Base-by-base conservation (phyloP, 164 flowering plant species). In the Umbilicus rupestris region DNA sequence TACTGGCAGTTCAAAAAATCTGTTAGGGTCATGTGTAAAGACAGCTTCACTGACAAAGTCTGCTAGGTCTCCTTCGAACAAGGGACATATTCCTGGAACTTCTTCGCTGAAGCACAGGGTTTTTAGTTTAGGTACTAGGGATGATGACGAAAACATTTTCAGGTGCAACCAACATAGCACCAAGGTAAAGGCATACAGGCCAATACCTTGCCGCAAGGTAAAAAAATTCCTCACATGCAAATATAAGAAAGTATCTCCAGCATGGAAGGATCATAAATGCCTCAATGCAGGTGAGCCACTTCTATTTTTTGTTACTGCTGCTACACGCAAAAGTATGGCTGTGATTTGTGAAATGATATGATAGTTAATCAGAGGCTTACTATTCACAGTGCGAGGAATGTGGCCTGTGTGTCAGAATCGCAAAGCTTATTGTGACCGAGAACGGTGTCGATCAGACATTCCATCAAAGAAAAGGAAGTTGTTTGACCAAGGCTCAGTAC, bases 201-300 rank as follows among this genome's bases (percentile, higher is more conserved):
- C 65, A 68, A 50, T 74, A 58, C 58, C 73, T 29, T 77, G 73
- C 45, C 70, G 78, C 63, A 77, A 79, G 73, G 73, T 77, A 24
- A 77, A 77, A 72, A 81, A 79, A 37, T 69, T 77, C 66, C 74
- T 81, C 63, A 69, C 77, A 22, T 77, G 78, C 65, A 81, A 77
- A 66, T 77, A 79, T 68, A 75, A 82, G 84, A 79, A 74, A 69
- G 76, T 45, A 49, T 77, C 78, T 67, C 76, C 84, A 39, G 75
- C 74, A 26, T 68, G 76, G 75, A 81, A 71, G 73, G 75, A 72
- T 63, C 73, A 14, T 65, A 16, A 66, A 2, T 26, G 26, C 42
- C 29, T 30, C 55, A 45, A 44, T 47, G 60, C 65, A 35, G 42
- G 33, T 39, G 26, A 35, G 10, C 17, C 26, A 24, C 15, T 39